Percentiles rank a stretch among this genome's conserved stretches.
These are phyloP conservation scores for Backusella sp. DNA, from an alignment of 192 early-diverging fungal species.

Conservation along the genomic window DNA sequence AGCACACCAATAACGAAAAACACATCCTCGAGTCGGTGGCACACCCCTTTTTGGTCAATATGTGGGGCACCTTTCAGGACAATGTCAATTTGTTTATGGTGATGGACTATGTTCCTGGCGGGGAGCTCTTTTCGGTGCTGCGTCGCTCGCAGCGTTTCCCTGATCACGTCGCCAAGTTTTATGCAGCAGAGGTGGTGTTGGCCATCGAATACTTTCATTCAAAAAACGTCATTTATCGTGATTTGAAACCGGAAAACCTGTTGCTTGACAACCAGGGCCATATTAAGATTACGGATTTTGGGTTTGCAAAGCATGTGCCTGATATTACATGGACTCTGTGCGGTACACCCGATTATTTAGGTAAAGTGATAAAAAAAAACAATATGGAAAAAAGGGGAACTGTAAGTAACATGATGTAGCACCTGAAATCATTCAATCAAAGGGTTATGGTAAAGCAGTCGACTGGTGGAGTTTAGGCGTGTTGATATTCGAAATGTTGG, in stretches of 20 bases:
- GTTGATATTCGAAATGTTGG: conserved; percentile 94
- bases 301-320: conserved; percentile 83
- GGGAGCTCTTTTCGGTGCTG: conserved; percentile 83
- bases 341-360: conserved; percentile 77
- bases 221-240: conserved; percentile 74
- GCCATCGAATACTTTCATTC: conserved; percentile 82
- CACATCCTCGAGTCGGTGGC: conserved; percentile 86
- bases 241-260: conserved; percentile 82
- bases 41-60: conserved; percentile 89
- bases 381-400: no score
- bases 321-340: conserved; percentile 87
- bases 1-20: conserved; percentile 98
- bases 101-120: conserved; percentile 97
- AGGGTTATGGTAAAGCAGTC: conserved; percentile 89
- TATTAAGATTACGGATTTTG: conserved; percentile 85
- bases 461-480: conserved; percentile 97
- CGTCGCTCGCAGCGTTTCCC: conserved; percentile 72
- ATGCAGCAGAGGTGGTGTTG: conserved; percentile 70
- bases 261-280: conserved; percentile 75
- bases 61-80: conserved; percentile 94
- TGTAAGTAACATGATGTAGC: conserved; percentile 32
- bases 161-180: conserved; percentile 73
- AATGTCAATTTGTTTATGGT: conserved; percentile 91
- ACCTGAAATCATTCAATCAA: conserved; percentile 89
- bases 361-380: neutral